Conservation (phyloP, 2,329 filamentous ascomycete species). For the Fusarium devonianum region DNA sequence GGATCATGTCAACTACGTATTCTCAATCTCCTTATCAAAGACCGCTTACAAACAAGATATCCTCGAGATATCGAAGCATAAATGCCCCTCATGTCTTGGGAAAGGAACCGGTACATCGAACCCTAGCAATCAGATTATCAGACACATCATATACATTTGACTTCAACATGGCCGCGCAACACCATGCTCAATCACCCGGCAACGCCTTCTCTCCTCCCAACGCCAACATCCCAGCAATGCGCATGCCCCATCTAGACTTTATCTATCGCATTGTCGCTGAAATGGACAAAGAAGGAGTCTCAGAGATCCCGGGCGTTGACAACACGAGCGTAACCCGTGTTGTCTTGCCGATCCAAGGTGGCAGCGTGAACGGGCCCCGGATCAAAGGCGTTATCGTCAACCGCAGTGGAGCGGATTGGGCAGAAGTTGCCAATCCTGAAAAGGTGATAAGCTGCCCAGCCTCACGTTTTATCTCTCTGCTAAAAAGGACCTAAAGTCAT, state of each 20-base stretch:
- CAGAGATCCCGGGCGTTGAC: constrained; percentile 19
- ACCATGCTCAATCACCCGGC: constrained; percentile 27
- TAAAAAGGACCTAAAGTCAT: no score
- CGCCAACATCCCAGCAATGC: constrained; percentile 13
- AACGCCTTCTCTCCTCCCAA: constrained; percentile 18
- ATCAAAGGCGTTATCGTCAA: constrained; percentile 27
- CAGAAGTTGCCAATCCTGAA: constrained; percentile 21
- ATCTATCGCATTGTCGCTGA: constrained; percentile 35
- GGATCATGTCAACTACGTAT: no score
- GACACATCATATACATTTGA: no score
- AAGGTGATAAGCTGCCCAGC: constrained; percentile 12
- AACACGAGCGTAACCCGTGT: constrained; percentile 15
- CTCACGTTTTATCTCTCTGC: no score
- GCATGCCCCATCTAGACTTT: constrained; percentile 33
- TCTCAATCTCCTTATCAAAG: no score
- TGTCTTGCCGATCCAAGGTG: constrained; percentile 28
- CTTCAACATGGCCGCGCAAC: constrained; percentile 21
- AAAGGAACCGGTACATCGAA: no score
- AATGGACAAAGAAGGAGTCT: constrained; percentile 26
- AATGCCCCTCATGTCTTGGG: no score
- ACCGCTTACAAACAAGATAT: no score
- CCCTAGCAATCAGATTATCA: no score
- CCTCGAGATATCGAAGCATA: no score
- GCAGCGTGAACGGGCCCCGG: constrained; percentile 21
- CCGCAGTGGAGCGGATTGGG: constrained; percentile 33